These are phyloP conservation scores for Colletotrichum sp. DNA, from an alignment of 2,329 filamentous ascomycete genomes.

Conservation along the genomic window DNA sequence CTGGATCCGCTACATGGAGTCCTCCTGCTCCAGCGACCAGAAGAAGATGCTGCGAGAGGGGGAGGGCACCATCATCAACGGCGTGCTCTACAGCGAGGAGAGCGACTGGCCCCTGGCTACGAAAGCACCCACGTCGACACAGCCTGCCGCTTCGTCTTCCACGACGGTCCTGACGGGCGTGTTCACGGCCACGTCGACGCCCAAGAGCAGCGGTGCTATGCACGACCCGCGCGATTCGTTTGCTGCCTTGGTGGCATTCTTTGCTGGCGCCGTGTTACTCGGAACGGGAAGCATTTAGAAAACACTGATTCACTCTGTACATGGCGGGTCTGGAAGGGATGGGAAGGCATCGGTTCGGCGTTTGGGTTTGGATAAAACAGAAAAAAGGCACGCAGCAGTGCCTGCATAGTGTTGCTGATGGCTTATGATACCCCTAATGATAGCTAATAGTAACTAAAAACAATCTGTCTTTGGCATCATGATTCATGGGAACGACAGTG, in stretches of 20 bases:
- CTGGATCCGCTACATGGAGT: constrained; percentile 58
- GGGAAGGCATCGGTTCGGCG: not conserved
- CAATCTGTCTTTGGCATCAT: not conserved
- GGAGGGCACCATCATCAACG: constrained; percentile 64
- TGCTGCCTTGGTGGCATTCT: constrained; percentile 25
- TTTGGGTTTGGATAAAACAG: not conserved
- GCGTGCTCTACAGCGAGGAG: constrained; percentile 53
- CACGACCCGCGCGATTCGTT: not conserved
- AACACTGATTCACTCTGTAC: not conserved
- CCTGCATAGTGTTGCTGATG: not conserved
- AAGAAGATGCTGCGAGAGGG: constrained; percentile 49
- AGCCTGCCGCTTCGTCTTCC: constrained; percentile 24
- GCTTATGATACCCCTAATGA: constrained; percentile 6
- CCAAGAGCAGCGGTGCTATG: constrained; percentile 19
- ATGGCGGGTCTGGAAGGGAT: not conserved
- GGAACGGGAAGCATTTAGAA: not conserved
- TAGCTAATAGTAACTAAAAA: not conserved
- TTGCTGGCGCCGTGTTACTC: constrained; percentile 17
- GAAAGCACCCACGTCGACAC: constrained; percentile 23
- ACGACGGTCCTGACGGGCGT: constrained; percentile 33
- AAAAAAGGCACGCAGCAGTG: not conserved
- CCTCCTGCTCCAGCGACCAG: constrained; percentile 59
- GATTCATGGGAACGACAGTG: accelerated
- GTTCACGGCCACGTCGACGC: constrained; percentile 40
- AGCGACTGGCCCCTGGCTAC: constrained; percentile 46